Evolutionary conservation across 2,329 filamentous ascomycete species (phyloP), one percentile per base, ranked within the genome.

Genomic region (Rutstroemia sp.): DNA sequence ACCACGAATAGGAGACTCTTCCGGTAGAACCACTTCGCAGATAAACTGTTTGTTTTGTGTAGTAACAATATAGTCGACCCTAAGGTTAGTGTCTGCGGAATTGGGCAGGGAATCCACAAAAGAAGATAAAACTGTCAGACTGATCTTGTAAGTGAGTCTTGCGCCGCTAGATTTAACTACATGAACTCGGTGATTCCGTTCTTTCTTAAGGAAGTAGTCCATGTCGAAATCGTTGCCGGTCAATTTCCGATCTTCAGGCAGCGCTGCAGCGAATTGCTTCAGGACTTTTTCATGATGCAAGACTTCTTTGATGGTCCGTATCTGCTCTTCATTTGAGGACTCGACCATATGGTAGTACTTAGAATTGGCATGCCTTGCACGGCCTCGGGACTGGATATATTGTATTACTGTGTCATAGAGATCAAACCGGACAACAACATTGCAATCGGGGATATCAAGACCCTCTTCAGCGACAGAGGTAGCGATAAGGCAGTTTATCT

Each of bases 381-480:
- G 82, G 0, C 94, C 94, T 60, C 90, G 82, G 14, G 92, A 96
- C 70, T 99, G 94, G 19, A 97, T 85, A 68, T 96, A 97, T 67
- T 95, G 89, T 52, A 97, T 97, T 70, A 96, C 84, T 0, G 92
- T 96, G 10, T 80, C 78, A 71, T 91, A 96, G 2, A 95, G 79
- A 67, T 97, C 90, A 65, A 96, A 99, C 2, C 92, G 73, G 58
- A 88, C 76, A 30, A 87, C 75, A 1, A 86, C 68, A 61, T 87
- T 86, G 68, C 84, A 87, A 55, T 85, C 81, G 0, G 84, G 83
- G 48, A 87, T 80, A 63, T 87, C 84, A 12, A 87, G 77, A 0
- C 84, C 84, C 66, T 87, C 84, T 64, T 87, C 84, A 0, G 80
- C 83, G 2, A 87, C 80, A 0, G 83, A 83, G 0, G 84, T 87